These are phyloP conservation scores for Tetraselmis chui DNA, from an alignment of 139 green algal genomes.

Conservation along the genomic window DNA sequence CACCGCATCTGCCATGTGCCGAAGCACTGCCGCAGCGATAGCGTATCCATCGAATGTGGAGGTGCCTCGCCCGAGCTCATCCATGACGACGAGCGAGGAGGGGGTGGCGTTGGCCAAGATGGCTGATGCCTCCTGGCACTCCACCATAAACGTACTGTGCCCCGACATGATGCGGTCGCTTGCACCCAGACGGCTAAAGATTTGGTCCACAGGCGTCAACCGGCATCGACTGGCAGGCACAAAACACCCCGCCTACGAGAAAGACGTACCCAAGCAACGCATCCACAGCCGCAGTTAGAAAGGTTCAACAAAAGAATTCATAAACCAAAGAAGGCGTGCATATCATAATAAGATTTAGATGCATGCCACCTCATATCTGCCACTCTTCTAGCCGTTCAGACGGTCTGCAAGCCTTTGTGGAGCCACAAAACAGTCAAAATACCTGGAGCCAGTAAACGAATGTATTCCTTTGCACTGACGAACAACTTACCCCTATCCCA, in stretches of 20 bases:
- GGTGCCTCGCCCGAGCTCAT: conserved; percentile 72
- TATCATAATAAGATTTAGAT: too few species aligned
- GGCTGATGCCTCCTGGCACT: conserved; percentile 49
- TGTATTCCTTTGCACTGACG: too few species aligned
- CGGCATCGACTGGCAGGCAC: conserved; percentile 21
- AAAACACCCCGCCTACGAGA: conserved; percentile 36
- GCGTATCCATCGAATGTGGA: conserved; percentile 53
- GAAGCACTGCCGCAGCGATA: conserved; percentile 61
- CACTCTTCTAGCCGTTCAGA: too few species aligned
- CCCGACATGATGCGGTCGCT: conserved; percentile 43
- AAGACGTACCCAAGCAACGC: too few species aligned
- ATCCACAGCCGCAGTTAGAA: too few species aligned
- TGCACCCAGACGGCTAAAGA: conserved; percentile 50
- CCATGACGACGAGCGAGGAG: conserved; percentile 46
- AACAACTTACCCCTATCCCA: too few species aligned
- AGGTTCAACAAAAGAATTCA: too few species aligned
- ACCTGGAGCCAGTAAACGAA: too few species aligned
- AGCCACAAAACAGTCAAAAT: too few species aligned
- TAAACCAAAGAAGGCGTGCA: too few species aligned
- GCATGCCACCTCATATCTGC: too few species aligned
- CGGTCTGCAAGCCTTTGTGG: too few species aligned
- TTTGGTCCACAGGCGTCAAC: conserved; percentile 31
- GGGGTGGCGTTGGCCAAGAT: conserved; percentile 21
- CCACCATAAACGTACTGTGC: conserved; percentile 51
- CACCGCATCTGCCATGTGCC: conserved; percentile 28